These are phyloP conservation scores for Mrakiaceae sp. DNA, from an alignment of 1,284 basidiomycete genomes.

Conservation along the genomic window DNA sequence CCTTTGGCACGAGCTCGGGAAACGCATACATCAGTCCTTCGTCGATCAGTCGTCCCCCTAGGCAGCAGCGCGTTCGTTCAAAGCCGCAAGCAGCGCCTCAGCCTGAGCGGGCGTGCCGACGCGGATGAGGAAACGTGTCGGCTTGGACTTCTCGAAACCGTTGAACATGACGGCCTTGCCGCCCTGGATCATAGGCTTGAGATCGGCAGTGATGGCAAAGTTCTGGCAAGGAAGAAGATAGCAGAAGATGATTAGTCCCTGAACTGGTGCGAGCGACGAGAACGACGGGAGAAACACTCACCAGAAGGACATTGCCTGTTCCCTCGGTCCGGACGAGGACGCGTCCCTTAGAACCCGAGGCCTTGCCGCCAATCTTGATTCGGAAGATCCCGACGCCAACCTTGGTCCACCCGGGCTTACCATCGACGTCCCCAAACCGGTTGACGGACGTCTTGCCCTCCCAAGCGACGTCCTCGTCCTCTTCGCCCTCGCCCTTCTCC, in stretches of 20 bases:
- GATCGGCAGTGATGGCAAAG: constrained; percentile 9
- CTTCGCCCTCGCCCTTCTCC: constrained; percentile 14
- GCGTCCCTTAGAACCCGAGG: constrained; percentile 3
- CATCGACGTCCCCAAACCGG: neutral
- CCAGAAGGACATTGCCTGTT: constrained; percentile 12
- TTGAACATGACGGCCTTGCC: constrained; percentile 7
- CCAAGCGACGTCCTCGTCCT: constrained; percentile 12
- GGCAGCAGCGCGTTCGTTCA: constrained; percentile 1
- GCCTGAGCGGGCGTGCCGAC: neutral
- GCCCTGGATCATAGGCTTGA: constrained; percentile 7
- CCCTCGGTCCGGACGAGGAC: constrained; percentile 12
- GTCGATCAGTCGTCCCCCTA: too few relatives aligned
- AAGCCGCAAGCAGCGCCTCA: neutral
- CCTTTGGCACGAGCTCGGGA: too few relatives aligned
- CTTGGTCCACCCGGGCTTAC: constrained; percentile 9
- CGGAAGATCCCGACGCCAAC: constrained; percentile 11
- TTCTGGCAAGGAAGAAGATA: constrained; percentile 1
- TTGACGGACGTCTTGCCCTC: constrained; percentile 4
- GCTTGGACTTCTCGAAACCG: constrained; percentile 14
- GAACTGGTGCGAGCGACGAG: neutral
- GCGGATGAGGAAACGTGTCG: neutral
- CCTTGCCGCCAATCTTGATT: constrained; percentile 10
- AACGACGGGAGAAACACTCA: neutral
- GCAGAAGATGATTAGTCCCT: neutral
- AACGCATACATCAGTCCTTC: too few relatives aligned